Base-by-base conservation (phyloP, 768 basidiomycete genomes). In the Kwoniella pini region DNA sequence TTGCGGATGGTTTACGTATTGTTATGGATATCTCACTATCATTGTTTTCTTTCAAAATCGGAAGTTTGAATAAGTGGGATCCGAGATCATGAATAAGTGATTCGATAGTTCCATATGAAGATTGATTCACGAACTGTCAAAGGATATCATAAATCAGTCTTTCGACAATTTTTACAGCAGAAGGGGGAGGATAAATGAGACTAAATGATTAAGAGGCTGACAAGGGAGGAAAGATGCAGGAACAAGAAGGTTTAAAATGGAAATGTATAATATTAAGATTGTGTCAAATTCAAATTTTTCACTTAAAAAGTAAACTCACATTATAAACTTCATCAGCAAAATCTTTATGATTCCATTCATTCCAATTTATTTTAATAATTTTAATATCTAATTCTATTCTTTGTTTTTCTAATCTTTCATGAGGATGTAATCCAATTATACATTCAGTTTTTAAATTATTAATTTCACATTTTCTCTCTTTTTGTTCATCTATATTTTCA, bases 1-100 rank as follows among this genome's bases (percentile, higher is more conserved):
- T 75, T 0, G 89, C 90, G 30, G 82, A 83, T 11, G 88, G 87
- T 73, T 93, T 93, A 6, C 85, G 83, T 7, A 85, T 81, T n/a
- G 82, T 81, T 24, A 91, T 81, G 0, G 81, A 83, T 10, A 87
- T 81, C 4, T 0, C 58, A 21, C 27, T 64, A 17, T 50, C n/a
- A 42, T 42, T 6, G 40, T 9, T 24, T 22, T 46, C 9, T 2
- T 76, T 65, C 15, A 79, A 67, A 56, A 69, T 62, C 21, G 75
- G 45, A 21, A 62, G 58, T 11, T 69, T 49, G 15, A 89, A 80
- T 1, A 83, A 78, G 39, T 81, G 79, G 11, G 79, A 72, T 0
- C 88, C 84, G 19, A 86, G 80, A 17, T 79, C 79, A 5, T 87
- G 84, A 3, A 84, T 82, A n/a, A 91, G 79, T 1, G 88, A 84